These are phyloP conservation scores for Didymella pomorum DNA, from an alignment of 2,329 filamentous ascomycete species.

Conservation along the genomic window DNA sequence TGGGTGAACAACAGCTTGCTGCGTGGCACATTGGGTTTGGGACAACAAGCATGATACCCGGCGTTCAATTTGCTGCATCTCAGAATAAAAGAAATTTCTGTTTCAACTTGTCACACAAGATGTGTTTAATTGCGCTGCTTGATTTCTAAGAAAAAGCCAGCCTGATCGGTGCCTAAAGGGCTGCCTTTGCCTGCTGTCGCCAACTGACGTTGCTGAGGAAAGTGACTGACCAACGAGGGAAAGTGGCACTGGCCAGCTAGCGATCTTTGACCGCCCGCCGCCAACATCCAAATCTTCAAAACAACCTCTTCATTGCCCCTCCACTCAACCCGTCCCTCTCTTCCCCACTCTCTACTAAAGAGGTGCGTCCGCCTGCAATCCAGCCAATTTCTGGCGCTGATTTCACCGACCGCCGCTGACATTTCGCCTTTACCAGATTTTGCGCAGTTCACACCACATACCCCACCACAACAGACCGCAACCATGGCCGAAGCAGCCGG, in stretches of 20 bases:
- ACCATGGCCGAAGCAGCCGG: slow-evolving; percentile 66
- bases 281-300: slow-evolving; percentile 26
- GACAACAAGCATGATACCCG: slow-evolving; percentile 45
- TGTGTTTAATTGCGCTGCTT: slow-evolving; percentile 5
- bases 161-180: slow-evolving; percentile 34
- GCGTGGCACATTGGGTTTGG: slow-evolving; percentile 49
- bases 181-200: slow-evolving; percentile 27
- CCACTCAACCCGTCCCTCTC: slow-evolving; percentile 40
- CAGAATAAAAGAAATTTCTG: slow-evolving; percentile 1
- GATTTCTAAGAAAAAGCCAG: slow-evolving; percentile 30
- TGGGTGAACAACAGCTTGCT: slow-evolving; percentile 35
- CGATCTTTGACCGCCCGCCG: slow-evolving; percentile 22
- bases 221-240: slow-evolving; percentile 12
- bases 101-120: neutral
- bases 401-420: slow-evolving; percentile 33
- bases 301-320: slow-evolving; percentile 29
- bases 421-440: slow-evolving; percentile 28
- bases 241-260: slow-evolving; percentile 21
- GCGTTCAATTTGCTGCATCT: slow-evolving; percentile 33
- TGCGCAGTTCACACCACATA: slow-evolving; percentile 40
- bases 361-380: slow-evolving; percentile 37
- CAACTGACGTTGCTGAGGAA: slow-evolving; percentile 23
- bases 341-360: slow-evolving; percentile 41
- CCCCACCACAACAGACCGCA: slow-evolving; percentile 45
- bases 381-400: slow-evolving; percentile 21